Percentiles rank a stretch among this genome's conserved stretches.
Conservation (phyloP, 2,329 filamentous ascomycete species). For the Bimuria novae-zelandiae region DNA sequence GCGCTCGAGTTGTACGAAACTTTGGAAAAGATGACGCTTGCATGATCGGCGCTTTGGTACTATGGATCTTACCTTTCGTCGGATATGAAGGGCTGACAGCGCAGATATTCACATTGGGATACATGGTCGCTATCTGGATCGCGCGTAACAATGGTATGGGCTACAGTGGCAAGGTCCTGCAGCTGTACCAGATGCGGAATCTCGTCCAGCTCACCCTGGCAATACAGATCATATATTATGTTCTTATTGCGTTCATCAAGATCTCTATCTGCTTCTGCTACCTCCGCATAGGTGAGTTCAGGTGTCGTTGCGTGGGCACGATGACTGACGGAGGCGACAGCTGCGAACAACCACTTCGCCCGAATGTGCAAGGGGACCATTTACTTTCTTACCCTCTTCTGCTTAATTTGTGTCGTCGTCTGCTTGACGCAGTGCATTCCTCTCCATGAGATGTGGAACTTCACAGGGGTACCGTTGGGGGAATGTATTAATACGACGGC, state of each 20-base stretch:
- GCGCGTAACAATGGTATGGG: slow-evolving; percentile 31
- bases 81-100: not conserved
- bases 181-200: slow-evolving; percentile 23
- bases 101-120: slow-evolving; percentile 31
- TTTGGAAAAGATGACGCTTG: slow-evolving; percentile 37
- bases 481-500: slow-evolving; percentile 41
- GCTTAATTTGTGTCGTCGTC: slow-evolving; percentile 29
- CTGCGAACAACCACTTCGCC: slow-evolving; percentile 30
- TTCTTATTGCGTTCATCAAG: slow-evolving; percentile 36
- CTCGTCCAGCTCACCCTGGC: slow-evolving; percentile 31
- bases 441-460: slow-evolving; percentile 40
- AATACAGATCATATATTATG: slow-evolving; percentile 40
- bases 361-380: slow-evolving; percentile 30
- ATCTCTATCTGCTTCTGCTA: slow-evolving; percentile 43
- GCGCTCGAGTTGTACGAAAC: slow-evolving; percentile 25
- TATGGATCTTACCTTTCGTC: not conserved
- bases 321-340: slow-evolving; percentile 14
- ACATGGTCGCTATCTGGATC: slow-evolving; percentile 29
- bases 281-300: slow-evolving; percentile 37
- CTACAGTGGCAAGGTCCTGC: slow-evolving; percentile 23
- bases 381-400: slow-evolving; percentile 30
- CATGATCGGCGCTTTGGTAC: slow-evolving; percentile 34
- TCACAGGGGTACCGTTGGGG: slow-evolving; percentile 29
- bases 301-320: not conserved
- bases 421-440: slow-evolving; percentile 38